These are phyloP conservation scores for Botryococcus braunii DNA, from an alignment of 163 green algal genomes.

Conservation along the genomic window DNA sequence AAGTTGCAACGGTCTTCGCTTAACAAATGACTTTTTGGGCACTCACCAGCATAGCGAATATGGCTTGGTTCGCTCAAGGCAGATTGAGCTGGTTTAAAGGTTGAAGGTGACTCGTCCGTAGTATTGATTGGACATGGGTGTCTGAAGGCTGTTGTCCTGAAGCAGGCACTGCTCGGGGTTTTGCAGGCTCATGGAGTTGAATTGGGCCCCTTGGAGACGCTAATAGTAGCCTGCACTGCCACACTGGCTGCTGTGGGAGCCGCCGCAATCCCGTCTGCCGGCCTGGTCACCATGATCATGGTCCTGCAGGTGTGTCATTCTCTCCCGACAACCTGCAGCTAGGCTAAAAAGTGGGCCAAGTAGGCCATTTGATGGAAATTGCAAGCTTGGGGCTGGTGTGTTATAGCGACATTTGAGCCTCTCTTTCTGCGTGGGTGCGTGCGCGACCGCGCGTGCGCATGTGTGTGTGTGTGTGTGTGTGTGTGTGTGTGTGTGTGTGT, in stretches of 20 bases:
- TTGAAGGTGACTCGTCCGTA: too few species aligned
- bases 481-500: too few species aligned
- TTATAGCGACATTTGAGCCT: neutral
- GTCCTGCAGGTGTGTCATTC: conserved; percentile 43
- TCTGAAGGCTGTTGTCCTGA: neutral
- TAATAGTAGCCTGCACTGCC: conserved; percentile 50
- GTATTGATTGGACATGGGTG: too few species aligned
- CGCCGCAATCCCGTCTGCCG: conserved; percentile 57
- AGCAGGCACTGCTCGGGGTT: neutral
- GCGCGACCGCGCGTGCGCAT: too few species aligned
- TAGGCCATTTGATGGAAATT: neutral
- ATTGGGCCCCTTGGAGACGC: conserved; percentile 26
- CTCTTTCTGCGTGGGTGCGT: too few species aligned
- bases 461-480: too few species aligned
- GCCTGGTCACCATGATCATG: conserved; percentile 67
- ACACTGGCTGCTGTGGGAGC: conserved; percentile 57
- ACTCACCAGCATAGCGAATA: too few species aligned
- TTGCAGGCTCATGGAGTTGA: conserved; percentile 44
- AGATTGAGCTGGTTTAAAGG: too few species aligned
- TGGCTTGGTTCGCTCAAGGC: too few species aligned
- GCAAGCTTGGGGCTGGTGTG: neutral
- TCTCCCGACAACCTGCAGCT: neutral
- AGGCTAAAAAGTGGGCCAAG: neutral
- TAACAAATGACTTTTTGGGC: too few species aligned
- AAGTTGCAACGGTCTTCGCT: too few species aligned